Evolutionary conservation across 495 filamentous ascomycete species (phyloP), one percentile per base, ranked within the genome.

Genomic region (Penicillium nucicola): DNA sequence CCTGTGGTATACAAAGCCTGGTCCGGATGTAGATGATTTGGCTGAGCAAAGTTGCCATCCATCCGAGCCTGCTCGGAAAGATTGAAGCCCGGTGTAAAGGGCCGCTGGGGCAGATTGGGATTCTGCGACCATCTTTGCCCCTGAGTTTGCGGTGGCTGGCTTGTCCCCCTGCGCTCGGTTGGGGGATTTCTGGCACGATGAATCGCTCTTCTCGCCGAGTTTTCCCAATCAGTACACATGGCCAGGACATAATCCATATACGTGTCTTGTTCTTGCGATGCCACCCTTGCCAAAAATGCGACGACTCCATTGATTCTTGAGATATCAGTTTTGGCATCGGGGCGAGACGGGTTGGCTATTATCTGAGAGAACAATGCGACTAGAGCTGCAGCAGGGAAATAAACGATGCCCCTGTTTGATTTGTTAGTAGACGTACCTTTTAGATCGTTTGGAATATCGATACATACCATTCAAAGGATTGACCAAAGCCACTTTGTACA

Each of bases 181-280:
- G 15, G 10, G 6, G 42, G 28, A 20, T 32, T 33, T n/a, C 15
- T 20, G 4, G 42, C 30, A 5, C 28, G 42, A 20, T 30, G 46
- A 2, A 52, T 13, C 14, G 48, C 47, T 35, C 42, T 34, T 33
- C 33, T 42, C 10, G 54, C 55, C 13, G 50, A 48, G 23, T 2
- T 25, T 37, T 55, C 41, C 3, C 55, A 17, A 2, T 58, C 55
- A 5, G 48, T 53, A 38, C 55, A 62, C 7, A 53, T n/a, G 2
- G 42, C 34, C 11, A 62, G 36, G 15, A 62, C 48, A 41, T 50
- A 58, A 34, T 62, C 59, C 10, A 51, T 28, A 50, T 53, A 62
- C 33, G 59, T 62, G 19, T 49, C 55, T 35, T 52, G 55, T 22
- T 62, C 59, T 23, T 58, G 44, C 6, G 41, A 47, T 22, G 59